A percentile compares a stretch with the other conserved stretches of the same genome.
phyloP scores from a whole-genome alignment of 2,329 filamentous ascomycete species.

The Alternaria ventricosa region DNA sequence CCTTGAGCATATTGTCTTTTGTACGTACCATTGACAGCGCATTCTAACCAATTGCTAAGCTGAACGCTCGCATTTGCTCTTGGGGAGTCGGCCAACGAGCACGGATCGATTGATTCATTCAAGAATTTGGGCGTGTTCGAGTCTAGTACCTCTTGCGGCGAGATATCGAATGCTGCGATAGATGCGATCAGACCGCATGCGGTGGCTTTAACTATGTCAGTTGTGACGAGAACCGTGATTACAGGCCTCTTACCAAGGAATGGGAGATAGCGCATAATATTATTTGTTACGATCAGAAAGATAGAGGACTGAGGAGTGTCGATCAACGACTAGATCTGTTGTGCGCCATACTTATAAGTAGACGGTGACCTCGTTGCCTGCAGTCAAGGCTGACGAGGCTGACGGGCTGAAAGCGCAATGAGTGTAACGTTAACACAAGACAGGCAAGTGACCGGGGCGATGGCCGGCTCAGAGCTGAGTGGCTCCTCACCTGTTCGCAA shows the following conservation, averaged over 20 bases:
- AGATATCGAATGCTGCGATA: constrained; percentile 1
- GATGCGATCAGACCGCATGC: constrained; percentile 2
- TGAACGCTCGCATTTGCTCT: constrained; percentile 37
- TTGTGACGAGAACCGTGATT: background rate
- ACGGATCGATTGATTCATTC: constrained; percentile 25
- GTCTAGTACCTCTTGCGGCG: constrained; percentile 8
- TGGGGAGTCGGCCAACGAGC: constrained; percentile 27
- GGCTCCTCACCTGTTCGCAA: background rate
- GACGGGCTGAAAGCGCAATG: constrained; percentile 2
- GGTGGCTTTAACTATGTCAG: constrained; percentile 1
- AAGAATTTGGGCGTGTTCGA: background rate
- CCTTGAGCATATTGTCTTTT: background rate
- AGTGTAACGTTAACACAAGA: constrained; percentile 3
- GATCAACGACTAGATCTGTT: background rate
- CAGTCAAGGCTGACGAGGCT: constrained; percentile 10
- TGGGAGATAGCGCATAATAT: constrained; percentile 8
- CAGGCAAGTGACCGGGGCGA: background rate
- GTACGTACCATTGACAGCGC: constrained; percentile 36
- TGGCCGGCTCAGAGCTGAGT: background rate
- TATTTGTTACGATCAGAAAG: background rate
- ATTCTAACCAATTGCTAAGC: constrained; percentile 41
- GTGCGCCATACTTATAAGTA: constrained; percentile 2
- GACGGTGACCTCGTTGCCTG: constrained; percentile 3
- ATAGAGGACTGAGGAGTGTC: background rate
- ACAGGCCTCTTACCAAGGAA: constrained; percentile 3